phyloP scores from a whole-genome alignment of 768 basidiomycete species.

The Clitopilus passeckerianus region DNA sequence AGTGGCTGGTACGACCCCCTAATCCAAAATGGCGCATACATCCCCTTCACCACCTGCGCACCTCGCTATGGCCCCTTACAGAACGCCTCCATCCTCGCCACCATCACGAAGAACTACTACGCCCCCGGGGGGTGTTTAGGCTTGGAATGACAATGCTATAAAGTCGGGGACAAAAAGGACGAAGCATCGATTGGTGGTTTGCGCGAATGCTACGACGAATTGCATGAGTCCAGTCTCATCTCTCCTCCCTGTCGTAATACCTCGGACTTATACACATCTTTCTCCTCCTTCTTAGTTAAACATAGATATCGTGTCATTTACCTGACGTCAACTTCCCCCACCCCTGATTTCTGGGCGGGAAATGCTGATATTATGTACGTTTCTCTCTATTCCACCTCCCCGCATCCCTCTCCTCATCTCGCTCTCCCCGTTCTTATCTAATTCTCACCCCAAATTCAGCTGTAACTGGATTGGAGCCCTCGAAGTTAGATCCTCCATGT shows the following conservation, averaged over 20 bases:
- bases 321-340: conserved; percentile 10
- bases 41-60: conserved; percentile 40
- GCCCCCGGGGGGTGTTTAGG: conserved; percentile 33
- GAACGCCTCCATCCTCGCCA: conserved; percentile 26
- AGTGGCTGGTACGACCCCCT: conserved; percentile 53
- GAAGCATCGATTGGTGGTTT: conserved; percentile 34
- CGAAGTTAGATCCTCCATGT: not conserved
- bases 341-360: conserved; percentile 19
- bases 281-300: too few species aligned
- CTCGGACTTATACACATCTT: too few species aligned
- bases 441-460: too few species aligned
- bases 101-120: conserved; percentile 35
- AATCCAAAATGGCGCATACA: conserved; percentile 42
- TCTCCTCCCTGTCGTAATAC: too few species aligned
- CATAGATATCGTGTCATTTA: too few species aligned
- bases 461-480: not conserved
- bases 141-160: conserved; percentile 39
- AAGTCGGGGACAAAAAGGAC: conserved; percentile 26
- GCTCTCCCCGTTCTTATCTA: too few species aligned
- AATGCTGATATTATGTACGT: conserved; percentile 29
- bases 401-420: too few species aligned
- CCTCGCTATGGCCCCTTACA: conserved; percentile 52
- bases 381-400: too few species aligned
- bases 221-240: conserved; percentile 37
- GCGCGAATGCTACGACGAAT: conserved; percentile 32